Base-by-base conservation (phyloP, 768 basidiomycete genomes). In the Collybiopsis luxurians region DNA sequence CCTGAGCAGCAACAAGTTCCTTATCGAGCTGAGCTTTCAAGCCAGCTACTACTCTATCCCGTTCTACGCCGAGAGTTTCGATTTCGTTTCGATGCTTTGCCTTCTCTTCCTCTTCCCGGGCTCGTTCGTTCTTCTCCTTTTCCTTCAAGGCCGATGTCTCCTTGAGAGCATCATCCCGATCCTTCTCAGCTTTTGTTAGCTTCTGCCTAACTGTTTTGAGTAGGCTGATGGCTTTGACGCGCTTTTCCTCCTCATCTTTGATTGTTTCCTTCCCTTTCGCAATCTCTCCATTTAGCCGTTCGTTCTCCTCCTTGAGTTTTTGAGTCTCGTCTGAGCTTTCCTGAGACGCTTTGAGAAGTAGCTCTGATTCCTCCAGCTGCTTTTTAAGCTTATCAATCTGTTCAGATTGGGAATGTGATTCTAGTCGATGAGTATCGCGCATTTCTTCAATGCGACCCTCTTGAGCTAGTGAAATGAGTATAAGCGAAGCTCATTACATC, bases 221-320 rank as follows among this genome's bases (percentile, higher is more conserved):
- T 26, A 98, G 73, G 50, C 86, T 89, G 61, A 98, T 89, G 0
- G 95, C 95, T 66, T 98, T 99, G 19, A 86, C 84, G 12, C 96
- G 85, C 72, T 99, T 98, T 72, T 99, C 97, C 69, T 98, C 97
- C 67, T 98, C 97, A 59, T 98, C 95, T 69, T 92, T 97, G 4
- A 85, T 87, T 10, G 76, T 55, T 19, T 74, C 75, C 60, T 84
- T 86, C 2, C 80, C 72, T 44, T 80, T 81, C 46, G 85, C 79
- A 1, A 87, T 69, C 56, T 97, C 91, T 17, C 76, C 69, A 46
- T 78, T 77, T n/a, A 94, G 73, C 17, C 76, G 79, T 2, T 80
- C 78, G 0, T 87, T 71, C 39, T 90, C 85, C 0, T 72, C 70
- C 52, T 81, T 79, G 40, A 78, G 82, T 54, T 78, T 82, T 1